Percentiles rank a stretch among this genome's conserved stretches.
Evolutionary conservation across 768 basidiomycete species (phyloP).

Genomic region (Mycena capillaripes): DNA sequence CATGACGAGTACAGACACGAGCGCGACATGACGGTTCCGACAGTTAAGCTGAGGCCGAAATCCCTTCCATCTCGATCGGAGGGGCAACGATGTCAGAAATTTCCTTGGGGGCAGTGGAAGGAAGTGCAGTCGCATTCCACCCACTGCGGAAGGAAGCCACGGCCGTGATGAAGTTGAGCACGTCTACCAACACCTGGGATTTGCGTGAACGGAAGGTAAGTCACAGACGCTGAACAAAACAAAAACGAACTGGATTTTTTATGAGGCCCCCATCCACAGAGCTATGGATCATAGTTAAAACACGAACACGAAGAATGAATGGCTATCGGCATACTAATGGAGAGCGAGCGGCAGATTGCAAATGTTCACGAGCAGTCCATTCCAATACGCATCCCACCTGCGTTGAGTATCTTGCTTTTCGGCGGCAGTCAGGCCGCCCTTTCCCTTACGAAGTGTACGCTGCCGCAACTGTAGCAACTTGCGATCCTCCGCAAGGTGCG

Average conservation of each 20-base stretch:
- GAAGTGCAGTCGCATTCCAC: slow-evolving; percentile 30
- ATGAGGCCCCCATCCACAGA: slow-evolving; percentile 78
- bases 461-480: slow-evolving; percentile 69
- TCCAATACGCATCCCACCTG: slow-evolving; percentile 78
- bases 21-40: too few relatives aligned
- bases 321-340: slow-evolving; percentile 74
- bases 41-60: background rate
- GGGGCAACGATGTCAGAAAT: slow-evolving; percentile 25
- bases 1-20: too few relatives aligned
- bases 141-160: slow-evolving; percentile 31
- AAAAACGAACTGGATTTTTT: slow-evolving; percentile 68
- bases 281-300: slow-evolving; percentile 52
- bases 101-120: slow-evolving; percentile 13
- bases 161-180: slow-evolving; percentile 52
- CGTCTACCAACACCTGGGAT: slow-evolving; percentile 56
- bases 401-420: slow-evolving; percentile 71
- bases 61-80: slow-evolving; percentile 16
- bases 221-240: background rate
- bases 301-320: background rate
- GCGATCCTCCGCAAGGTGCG: slow-evolving; percentile 78
- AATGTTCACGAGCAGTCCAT: slow-evolving; percentile 78
- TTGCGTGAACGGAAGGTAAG: slow-evolving; percentile 19
- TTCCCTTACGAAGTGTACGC: slow-evolving; percentile 69
- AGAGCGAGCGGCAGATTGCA: slow-evolving; percentile 86
- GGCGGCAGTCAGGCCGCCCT: slow-evolving; percentile 57